These are phyloP conservation scores for Chlorophyllum brunneum DNA, from an alignment of 768 basidiomycete genomes.

Conservation along the genomic window DNA sequence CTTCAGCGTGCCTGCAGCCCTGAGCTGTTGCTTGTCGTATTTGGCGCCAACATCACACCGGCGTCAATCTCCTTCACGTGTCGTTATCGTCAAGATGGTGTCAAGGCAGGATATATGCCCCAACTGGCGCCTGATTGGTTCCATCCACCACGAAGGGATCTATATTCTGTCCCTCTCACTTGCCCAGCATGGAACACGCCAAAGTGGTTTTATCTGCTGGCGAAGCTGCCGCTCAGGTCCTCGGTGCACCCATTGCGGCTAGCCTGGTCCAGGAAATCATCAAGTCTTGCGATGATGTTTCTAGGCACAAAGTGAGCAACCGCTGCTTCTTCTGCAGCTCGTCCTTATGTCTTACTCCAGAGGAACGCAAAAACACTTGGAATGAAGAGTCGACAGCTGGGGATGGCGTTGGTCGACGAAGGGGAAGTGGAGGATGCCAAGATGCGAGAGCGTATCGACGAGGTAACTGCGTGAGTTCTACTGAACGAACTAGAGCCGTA, in stretches of 20 bases:
- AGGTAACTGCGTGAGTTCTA: conserved; percentile 38
- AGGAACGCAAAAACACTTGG: conserved; percentile 38
- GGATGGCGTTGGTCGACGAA: conserved; percentile 38
- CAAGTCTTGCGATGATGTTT: conserved; percentile 40
- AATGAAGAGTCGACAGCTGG: conserved; percentile 36
- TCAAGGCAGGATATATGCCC: too few species aligned
- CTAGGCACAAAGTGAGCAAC: conserved; percentile 42
- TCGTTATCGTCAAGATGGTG: too few species aligned
- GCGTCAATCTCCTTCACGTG: too few species aligned
- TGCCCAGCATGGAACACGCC: conserved; percentile 15
- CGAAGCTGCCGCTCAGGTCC: conserved; percentile 37
- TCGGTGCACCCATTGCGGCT: conserved; percentile 44
- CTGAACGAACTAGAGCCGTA: neutral
- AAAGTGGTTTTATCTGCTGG: conserved; percentile 24
- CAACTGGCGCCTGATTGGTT: too few species aligned
- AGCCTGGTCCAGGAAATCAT: conserved; percentile 40
- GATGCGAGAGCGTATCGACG: conserved; percentile 35
- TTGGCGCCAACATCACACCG: too few species aligned
- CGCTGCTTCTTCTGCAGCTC: neutral
- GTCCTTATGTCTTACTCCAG: conserved; percentile 23
- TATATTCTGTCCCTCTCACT: too few species aligned
- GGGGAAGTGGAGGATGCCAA: conserved; percentile 36
- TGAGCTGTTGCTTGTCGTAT: too few species aligned
- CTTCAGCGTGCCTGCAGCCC: too few species aligned
- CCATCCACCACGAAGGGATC: too few species aligned